Percentiles rank a stretch among this genome's conserved stretches.
phyloP scores from a whole-genome alignment of 139 green algal genomes.

The Chlamydomonas schloesseri region DNA sequence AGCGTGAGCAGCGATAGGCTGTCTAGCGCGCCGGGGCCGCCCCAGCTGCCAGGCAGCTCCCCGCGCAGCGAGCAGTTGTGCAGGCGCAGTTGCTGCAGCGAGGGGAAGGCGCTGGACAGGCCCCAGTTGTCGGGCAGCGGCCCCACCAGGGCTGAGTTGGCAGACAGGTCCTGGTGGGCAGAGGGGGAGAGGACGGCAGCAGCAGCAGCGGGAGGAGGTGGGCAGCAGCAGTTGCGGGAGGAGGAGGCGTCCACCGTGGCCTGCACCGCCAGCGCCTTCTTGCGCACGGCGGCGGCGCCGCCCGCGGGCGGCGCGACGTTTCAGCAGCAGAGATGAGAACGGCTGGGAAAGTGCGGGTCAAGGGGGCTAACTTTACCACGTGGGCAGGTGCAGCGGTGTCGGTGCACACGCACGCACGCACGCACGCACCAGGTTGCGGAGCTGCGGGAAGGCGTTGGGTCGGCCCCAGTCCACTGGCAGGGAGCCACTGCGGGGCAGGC shows the following conservation, averaged over 20 bases:
- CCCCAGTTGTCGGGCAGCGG: slow-evolving; percentile 28
- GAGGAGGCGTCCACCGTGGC: slow-evolving; percentile 20
- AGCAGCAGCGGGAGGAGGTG: too few species aligned
- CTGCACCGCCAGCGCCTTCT: too few species aligned
- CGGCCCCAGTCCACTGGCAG: slow-evolving; percentile 52
- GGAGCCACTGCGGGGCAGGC: slow-evolving; percentile 12
- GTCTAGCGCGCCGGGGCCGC: not conserved
- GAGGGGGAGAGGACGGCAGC: too few species aligned
- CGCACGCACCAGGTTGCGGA: slow-evolving; percentile 37
- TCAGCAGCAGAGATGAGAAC: too few species aligned
- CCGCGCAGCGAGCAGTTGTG: slow-evolving; percentile 5
- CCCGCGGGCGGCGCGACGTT: too few species aligned
- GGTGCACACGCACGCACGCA: too few species aligned
- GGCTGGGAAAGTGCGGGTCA: too few species aligned
- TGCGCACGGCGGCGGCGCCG: too few species aligned
- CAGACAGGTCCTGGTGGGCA: not conserved
- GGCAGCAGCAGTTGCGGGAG: slow-evolving; percentile 11
- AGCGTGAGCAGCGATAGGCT: slow-evolving; percentile 8
- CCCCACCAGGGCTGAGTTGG: not conserved
- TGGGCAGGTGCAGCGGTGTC: too few species aligned
- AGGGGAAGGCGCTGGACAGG: not conserved
- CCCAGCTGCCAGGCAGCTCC: slow-evolving; percentile 22
- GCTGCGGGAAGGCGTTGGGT: slow-evolving; percentile 31
- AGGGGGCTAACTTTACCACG: too few species aligned
- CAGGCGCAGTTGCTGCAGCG: not conserved